Evolutionary conservation across 768 basidiomycete genomes (phyloP), one percentile per base, ranked within the genome.

Genomic region (Tubosaeta sp.): DNA sequence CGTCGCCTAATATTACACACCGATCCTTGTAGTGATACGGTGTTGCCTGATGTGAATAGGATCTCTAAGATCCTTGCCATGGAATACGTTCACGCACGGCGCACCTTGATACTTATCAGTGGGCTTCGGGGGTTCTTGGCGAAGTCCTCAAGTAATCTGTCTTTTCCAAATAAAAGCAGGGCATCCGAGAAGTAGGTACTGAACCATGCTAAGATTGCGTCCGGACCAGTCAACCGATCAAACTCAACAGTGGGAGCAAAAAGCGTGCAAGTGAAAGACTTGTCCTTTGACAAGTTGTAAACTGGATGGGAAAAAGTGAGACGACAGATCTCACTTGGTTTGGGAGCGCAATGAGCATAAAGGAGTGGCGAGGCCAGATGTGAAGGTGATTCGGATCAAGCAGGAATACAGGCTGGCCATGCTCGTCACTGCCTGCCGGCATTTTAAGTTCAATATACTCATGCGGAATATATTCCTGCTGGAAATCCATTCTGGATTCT

Each of bases 321-420:
- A 63, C 11, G 39, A 60, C 51, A 43, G 27, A 41, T 38, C 62
- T 73, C 73, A 95, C 95, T 80, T 90, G 86, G 77, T 99, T 99
- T 59, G 95, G 94, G 52, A 99, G 84, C 19, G 93, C 95, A 64
- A 99, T 97, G 63, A 99, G 83, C 95, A 99, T 99, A 79, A 98
- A 98, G 43, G 93, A 91, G 71, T 94, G 91, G 66, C 95, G 88
- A 59, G 95, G 97, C 95, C 95, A 99, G 64, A 99, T 97, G 74
- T 99, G 95, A 60, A 99, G 85, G 71, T 98, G 90, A 71, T 89
- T 88, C 63, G 91, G 89, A 78, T 95, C 92, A 70, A 99, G 85
- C 53, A 84, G 76, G 76, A 88, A 98, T 26, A 74, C 75, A 57
- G 84, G 74, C 55, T 78, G 76, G 67, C 81, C 89, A 68, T 76